phyloP scores from a whole-genome alignment of 495 filamentous ascomycete genomes.

The Aspergillus saccharolyticus region DNA sequence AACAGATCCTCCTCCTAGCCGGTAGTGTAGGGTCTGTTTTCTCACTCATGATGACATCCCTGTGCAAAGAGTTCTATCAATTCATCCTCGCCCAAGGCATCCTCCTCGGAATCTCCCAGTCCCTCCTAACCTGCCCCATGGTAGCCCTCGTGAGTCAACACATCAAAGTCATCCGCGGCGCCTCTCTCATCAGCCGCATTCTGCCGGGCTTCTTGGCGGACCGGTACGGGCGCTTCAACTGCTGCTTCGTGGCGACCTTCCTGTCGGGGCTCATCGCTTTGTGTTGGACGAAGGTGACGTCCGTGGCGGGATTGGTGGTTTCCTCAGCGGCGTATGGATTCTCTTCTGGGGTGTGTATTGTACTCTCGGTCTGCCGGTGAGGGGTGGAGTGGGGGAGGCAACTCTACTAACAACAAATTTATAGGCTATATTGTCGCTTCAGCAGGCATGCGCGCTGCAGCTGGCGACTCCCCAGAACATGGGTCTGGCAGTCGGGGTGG shows the following conservation, averaged over 20 bases:
- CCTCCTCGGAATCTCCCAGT: slow-evolving; percentile 46
- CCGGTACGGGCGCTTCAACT: slow-evolving; percentile 64
- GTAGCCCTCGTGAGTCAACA: slow-evolving; percentile 50
- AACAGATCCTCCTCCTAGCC: slow-evolving; percentile 30
- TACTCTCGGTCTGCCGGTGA: too few species aligned
- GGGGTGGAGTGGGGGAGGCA: too few species aligned
- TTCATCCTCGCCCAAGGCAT: slow-evolving; percentile 57
- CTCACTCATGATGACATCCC: slow-evolving; percentile 51
- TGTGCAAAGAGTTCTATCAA: slow-evolving; percentile 56
- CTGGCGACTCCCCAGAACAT: slow-evolving; percentile 26
- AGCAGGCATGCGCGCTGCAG: slow-evolving; percentile 39
- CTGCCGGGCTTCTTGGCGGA: slow-evolving; percentile 59
- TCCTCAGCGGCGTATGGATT: slow-evolving; percentile 38
- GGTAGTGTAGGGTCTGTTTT: slow-evolving; percentile 32
- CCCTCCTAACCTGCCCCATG: slow-evolving; percentile 47
- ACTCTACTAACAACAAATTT: background rate
- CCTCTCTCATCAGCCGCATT: slow-evolving; percentile 39
- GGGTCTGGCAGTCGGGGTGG: slow-evolving; percentile 30
- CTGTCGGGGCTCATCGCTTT: slow-evolving; percentile 48
- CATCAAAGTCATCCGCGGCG: slow-evolving; percentile 49
- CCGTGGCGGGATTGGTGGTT: slow-evolving; percentile 30
- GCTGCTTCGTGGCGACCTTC: slow-evolving; percentile 53
- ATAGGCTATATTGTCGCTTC: slow-evolving; percentile 38
- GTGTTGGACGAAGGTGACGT: slow-evolving; percentile 35
- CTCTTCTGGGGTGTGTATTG: slow-evolving; percentile 35